A percentile compares a stretch with the other conserved stretches of the same genome.
Conservation (phyloP, 495 filamentous ascomycete species). For the Pseudotulostoma volvatum region DNA sequence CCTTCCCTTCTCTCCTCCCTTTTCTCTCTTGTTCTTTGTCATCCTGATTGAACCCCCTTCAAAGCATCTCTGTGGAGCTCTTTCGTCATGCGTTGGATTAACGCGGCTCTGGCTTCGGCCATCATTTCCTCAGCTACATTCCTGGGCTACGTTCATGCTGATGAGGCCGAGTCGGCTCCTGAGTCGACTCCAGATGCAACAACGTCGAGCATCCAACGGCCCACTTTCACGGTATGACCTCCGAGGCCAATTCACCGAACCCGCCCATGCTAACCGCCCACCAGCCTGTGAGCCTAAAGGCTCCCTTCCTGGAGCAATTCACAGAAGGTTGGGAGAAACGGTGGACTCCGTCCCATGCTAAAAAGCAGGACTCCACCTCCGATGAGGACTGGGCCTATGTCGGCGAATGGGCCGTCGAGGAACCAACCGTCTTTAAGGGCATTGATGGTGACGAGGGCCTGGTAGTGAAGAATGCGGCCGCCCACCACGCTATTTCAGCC, state of each 20-base stretch:
- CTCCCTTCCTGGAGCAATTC: conserved; percentile 96
- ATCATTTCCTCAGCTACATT: conserved; percentile 54
- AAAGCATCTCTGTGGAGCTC: conserved; percentile 3
- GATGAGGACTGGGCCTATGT: conserved; percentile 98
- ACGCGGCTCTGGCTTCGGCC: conserved; percentile 47
- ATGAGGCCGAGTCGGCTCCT: conserved; percentile 45
- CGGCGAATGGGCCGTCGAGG: conserved; percentile 92
- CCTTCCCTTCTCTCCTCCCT: conserved; percentile 16
- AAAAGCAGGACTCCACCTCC: conserved; percentile 76
- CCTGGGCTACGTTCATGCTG: conserved; percentile 54
- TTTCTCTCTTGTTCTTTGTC: conserved; percentile 19
- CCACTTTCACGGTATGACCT: conserved; percentile 72
- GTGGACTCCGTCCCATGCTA: conserved; percentile 89
- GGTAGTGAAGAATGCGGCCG: conserved; percentile 89
- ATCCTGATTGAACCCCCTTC: no score
- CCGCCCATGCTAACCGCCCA: no score
- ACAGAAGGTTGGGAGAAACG: conserved; percentile 82
- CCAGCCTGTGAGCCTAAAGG: conserved; percentile 75
- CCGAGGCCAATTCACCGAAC: not conserved
- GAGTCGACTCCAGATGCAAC: conserved; percentile 37
- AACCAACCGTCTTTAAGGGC: conserved; percentile 80
- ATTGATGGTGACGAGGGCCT: conserved; percentile 94
- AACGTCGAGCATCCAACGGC: conserved; percentile 40
- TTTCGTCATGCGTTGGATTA: conserved; percentile 62
- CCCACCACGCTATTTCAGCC: conserved; percentile 98